Base-by-base conservation (phyloP, 257 asterid genomes). In the Avicennia marina region DNA sequence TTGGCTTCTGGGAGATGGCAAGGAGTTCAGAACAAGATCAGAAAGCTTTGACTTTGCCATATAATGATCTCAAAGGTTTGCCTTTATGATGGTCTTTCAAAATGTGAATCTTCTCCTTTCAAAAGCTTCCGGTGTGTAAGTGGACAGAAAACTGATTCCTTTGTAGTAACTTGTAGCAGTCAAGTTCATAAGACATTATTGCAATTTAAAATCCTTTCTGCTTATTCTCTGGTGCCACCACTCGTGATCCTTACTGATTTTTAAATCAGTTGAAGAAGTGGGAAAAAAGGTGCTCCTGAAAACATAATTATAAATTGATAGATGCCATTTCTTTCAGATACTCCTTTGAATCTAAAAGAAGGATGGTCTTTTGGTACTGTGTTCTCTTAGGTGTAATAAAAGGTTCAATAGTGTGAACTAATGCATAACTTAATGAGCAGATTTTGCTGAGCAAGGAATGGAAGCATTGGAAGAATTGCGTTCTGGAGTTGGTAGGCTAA, bases 391-490 rank as follows among this genome's bases (percentile, higher is more conserved):
- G 24, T 25, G 38, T 13, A 13, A 32, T 26, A 2, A 0, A 32
- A 53, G n/a, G 3, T 25, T 25, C 52, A 33, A 7, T 7, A 20
- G 29, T 10, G 15, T 32, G 15, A 31, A 51, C 45, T 55, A 27
- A 51, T 17, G 9, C 20, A 10, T n/a, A n/a, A 21, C 45, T 42
- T 29, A 19, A 43, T 59, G 45, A 65, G 48, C 81, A 86, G 94
- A 71, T 24, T 51, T 41, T 60, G 89, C 85, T 1, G 73, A 41
- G 51, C 63, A 32, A 56, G 96, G 86, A 46, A 67, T 79, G 81
- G 73, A 68, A 63, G 85, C 81, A 15, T 74, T 77, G 75, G 87
- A 77, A 31, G 69, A 54, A 24, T 60, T 82, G 74, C 68, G 70
- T 21, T 18, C 25, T 0, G 91, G 91, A 62, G 74, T 69, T 11